Evolutionary conservation across 805 yeast species (phyloP).

Genomic region (Lipomyces anomalus): DNA sequence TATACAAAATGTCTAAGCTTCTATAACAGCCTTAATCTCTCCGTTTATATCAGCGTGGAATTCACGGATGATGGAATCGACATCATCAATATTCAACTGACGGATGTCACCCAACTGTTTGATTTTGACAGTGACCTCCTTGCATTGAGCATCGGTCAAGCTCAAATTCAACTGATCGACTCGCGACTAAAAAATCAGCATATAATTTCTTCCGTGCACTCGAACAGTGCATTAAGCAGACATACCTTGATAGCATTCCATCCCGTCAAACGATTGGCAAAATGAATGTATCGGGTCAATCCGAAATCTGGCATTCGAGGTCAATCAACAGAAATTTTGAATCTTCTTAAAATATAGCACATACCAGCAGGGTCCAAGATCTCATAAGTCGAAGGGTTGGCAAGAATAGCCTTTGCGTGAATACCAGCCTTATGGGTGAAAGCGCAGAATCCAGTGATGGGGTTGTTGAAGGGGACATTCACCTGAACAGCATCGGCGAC

Average conservation of each 20-base stretch:
- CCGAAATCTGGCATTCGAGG: conserved; percentile 98
- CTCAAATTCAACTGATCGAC: conserved; percentile 92
- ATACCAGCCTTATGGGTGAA: conserved; percentile 99
- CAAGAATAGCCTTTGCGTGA: conserved; percentile 97
- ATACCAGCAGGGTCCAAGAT: conserved; percentile 88
- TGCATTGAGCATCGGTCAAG: conserved; percentile 86
- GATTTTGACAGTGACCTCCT: conserved; percentile 90
- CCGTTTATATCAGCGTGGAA: conserved; percentile 57
- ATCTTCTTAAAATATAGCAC: too few relatives aligned
- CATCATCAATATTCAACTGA: conserved; percentile 92
- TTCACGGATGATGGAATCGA: conserved; percentile 91
- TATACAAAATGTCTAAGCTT: too few relatives aligned
- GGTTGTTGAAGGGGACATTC: conserved; percentile 95
- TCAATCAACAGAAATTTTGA: too few relatives aligned
- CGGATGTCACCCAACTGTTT: conserved; percentile 93
- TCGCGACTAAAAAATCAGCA: too few relatives aligned
- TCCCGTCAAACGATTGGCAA: conserved; percentile 96
- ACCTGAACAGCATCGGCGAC: conserved; percentile 98
- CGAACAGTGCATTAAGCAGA: too few relatives aligned
- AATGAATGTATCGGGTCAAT: conserved; percentile 91
- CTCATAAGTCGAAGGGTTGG: conserved; percentile 98
- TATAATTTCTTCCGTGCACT: too few relatives aligned
- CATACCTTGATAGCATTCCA: conserved; percentile 99
- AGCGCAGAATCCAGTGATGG: conserved; percentile 98
- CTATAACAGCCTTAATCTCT: conserved; percentile 13